Evolutionary conservation across 1,284 basidiomycete genomes (phyloP), one percentile per base, ranked within the genome.

Genomic region (Puccinia sorghi): DNA sequence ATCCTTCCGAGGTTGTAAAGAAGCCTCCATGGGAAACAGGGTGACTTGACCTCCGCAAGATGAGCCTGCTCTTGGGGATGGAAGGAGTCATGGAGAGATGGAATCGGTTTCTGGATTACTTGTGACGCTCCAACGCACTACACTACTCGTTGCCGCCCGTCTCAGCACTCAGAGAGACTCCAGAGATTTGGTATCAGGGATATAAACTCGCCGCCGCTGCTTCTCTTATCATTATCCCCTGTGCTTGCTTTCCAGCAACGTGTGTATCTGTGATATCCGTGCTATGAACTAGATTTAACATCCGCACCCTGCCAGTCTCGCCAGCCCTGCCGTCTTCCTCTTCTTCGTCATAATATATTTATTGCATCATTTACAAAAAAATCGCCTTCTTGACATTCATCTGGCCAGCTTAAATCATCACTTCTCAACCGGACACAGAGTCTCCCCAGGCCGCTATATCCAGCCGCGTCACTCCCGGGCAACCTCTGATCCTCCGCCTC

Each of bases 51-150:
- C 64, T 39, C 43, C 9, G n/a, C n/a, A 22, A 48, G 22, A 67
- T 67, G n/a, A 9, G 46, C 20, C 48, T 25, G 15, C 48, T 67
- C 8, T 32, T 46, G 43, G 64, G 12, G 37, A 43, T 22, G 27
- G 32, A 64, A 67, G 22, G 39, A 22, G n/a, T 37, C 1, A 15
- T 25, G n/a, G 5, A 25, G 12, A 48, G 32, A 61, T 67, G 64
- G n/a, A 48, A 25, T 50, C 43, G 43, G 43, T 67, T 67, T 67
- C 64, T 13, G 46, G 48, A 67, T 67, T 67, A 67, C 64, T 67
- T 67, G 64, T 46, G 43, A 46, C 15, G 11, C 15, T 67, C 64
- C 41, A 13, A 22, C 64, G 15, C 15, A 2, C 15, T 67, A 41
- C 41, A 13, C 20, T 43, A 9, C n/a, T 27, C 43, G 43, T 48